Evolutionary conservation across 352 stramenopile genomes (phyloP), one percentile per base, ranked within the genome.

Genomic region (Thalassiosira livingstoniorum): DNA sequence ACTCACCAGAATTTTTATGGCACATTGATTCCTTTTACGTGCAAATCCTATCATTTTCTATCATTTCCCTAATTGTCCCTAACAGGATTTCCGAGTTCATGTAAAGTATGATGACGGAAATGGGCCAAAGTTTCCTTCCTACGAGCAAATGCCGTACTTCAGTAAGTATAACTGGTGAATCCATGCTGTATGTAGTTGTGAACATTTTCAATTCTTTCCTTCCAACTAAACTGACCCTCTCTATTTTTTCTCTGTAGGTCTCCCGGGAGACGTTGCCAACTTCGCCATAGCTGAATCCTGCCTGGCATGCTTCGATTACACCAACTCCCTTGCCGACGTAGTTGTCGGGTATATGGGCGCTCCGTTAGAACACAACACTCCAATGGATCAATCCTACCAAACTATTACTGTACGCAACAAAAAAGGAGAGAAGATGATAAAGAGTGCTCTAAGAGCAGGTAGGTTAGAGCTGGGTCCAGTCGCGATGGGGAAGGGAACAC

Each of bases 341-440:
- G 86, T 92, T 11, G 88, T 94, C 23, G 90, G 90, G 13, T 93
- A 94, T 64, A 94, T 93, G 90, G 90, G 78, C 66, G 87, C 90
- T 45, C 90, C 88, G 34, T 58, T 92, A 31, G 74, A 75, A 23
- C 74, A 68, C 34, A 86, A 83, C 47, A 51, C 67, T 39, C 51
- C 77, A 34, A 94, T 94, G 90, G 86, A 93, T 55, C 35, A 88
- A 75, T 87, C 87, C 23, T 89, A 80, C 55, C 90, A 94, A 84
- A 93, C 85, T 11, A 43, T 93, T 45, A 91, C 89, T 57, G 72
- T 93, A 45, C 86, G 90, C 35, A 94, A 94, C 51, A 57, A 79
- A 71, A 61, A 63, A 69, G 90, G 90, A 25, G 62, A 76, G 21
- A 42, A 61, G 53, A 93, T 94, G 85, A 80, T 93, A 47, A 42